Percentiles rank a stretch among this genome's conserved stretches.
Conservation (phyloP, 495 filamentous ascomycete genomes). For the Penicillium salamii region DNA sequence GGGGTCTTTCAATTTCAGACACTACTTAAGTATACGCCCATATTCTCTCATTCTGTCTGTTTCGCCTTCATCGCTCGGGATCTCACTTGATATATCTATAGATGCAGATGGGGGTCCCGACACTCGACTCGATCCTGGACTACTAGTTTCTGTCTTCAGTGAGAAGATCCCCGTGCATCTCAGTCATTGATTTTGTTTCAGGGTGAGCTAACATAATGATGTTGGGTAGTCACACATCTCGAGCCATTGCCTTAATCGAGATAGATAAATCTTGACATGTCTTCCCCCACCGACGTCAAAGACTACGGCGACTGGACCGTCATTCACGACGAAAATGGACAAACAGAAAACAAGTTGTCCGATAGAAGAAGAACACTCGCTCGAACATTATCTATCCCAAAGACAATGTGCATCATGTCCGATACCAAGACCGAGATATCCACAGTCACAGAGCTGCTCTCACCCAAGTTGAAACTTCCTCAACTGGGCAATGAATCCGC, state of each 20-base stretch:
- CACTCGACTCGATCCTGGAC: too few relatives aligned
- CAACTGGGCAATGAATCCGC: conserved; percentile 14
- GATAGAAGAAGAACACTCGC: conserved; percentile 7
- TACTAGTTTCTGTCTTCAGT: too few relatives aligned
- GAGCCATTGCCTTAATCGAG: background rate
- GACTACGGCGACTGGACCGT: conserved; percentile 18
- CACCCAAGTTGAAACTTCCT: conserved; percentile 20
- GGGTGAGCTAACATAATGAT: too few relatives aligned
- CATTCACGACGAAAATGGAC: conserved; percentile 7
- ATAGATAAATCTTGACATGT: conserved; percentile 2
- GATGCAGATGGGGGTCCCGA: too few relatives aligned
- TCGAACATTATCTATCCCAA: conserved; percentile 13
- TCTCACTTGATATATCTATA: too few relatives aligned
- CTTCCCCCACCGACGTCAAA: background rate
- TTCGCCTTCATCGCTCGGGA: background rate
- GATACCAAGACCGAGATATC: conserved; percentile 21
- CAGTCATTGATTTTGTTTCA: too few relatives aligned
- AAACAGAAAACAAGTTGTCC: conserved; percentile 7
- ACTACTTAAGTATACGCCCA: background rate
- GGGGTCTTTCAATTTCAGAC: background rate
- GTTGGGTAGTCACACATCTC: too few relatives aligned
- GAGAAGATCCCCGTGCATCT: too few relatives aligned
- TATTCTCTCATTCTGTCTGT: background rate
- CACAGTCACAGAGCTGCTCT: conserved; percentile 15
- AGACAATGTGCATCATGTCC: conserved; percentile 23